Evolutionary conservation across 345 rosid genomes (phyloP).

Genomic region (Salix koriyanagi): DNA sequence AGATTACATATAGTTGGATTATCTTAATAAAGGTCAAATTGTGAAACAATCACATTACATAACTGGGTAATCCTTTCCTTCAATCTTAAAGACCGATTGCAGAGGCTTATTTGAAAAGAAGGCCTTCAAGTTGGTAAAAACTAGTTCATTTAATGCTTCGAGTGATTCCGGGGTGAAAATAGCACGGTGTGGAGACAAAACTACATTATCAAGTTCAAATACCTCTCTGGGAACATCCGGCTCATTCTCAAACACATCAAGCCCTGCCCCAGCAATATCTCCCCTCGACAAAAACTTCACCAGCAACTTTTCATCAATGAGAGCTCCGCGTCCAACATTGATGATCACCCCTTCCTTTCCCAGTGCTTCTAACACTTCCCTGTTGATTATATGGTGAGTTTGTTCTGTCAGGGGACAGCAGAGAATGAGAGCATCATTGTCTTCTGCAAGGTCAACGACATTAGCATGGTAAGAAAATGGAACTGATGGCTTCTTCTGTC

Average conservation of each 20-base stretch:
- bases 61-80: neutral
- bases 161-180: slow-evolving; percentile 11
- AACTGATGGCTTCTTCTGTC: slow-evolving; percentile 10
- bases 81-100: neutral
- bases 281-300: slow-evolving; percentile 17
- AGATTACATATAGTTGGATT: neutral
- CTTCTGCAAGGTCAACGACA: slow-evolving; percentile 9
- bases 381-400: slow-evolving; percentile 9
- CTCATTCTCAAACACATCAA: slow-evolving; percentile 27
- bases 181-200: slow-evolving; percentile 20
- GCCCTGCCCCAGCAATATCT: slow-evolving; percentile 21
- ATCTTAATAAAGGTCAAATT: neutral
- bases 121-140: slow-evolving; percentile 14
- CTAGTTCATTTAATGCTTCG: neutral
- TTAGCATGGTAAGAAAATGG: slow-evolving; percentile 11
- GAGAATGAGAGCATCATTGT: slow-evolving; percentile 14
- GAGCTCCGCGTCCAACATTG: slow-evolving; percentile 20
- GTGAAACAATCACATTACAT: neutral
- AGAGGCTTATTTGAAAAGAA: slow-evolving; percentile 19
- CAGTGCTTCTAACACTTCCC: slow-evolving; percentile 11
- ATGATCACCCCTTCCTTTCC: slow-evolving; percentile 19
- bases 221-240: slow-evolving; percentile 16
- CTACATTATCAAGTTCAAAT: slow-evolving; percentile 16
- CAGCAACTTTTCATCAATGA: slow-evolving; percentile 18
- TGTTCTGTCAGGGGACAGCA: slow-evolving; percentile 5